A percentile compares a stretch with the other conserved stretches of the same genome.
Conservation (phyloP, 129 eudicot species). For the Deinandra increscens region DNA sequence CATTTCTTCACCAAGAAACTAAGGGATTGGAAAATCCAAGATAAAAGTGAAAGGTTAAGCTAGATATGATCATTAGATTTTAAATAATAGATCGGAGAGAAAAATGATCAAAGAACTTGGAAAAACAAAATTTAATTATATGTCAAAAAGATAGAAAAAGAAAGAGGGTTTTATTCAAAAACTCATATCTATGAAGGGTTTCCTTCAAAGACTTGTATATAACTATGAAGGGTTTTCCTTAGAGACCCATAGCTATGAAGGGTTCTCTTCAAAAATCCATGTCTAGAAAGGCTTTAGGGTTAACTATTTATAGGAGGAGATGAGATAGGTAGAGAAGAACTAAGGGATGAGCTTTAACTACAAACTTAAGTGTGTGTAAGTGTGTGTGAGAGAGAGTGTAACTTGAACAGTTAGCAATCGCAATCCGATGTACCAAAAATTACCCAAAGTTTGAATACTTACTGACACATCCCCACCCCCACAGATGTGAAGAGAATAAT, state of each 20-base stretch:
- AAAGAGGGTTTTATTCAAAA: slow-evolving; percentile 6
- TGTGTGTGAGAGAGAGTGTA: slow-evolving; percentile 8
- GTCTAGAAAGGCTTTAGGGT: slow-evolving; percentile 29
- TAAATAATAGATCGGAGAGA: not conserved
- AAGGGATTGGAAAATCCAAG: slow-evolving; percentile 4
- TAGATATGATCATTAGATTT: not conserved
- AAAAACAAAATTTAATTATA: not conserved
- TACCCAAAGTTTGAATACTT: slow-evolving; percentile 34
- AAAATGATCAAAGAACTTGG: not conserved
- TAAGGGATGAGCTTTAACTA: slow-evolving; percentile 39
- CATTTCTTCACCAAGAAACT: not conserved
- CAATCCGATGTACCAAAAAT: slow-evolving; percentile 40
- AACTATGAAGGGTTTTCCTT: slow-evolving; percentile 8
- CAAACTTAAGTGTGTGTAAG: slow-evolving; percentile 18
- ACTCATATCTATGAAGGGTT: slow-evolving; percentile 8
- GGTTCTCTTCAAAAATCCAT: slow-evolving; percentile 27
- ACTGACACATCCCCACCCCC: slow-evolving; percentile 40
- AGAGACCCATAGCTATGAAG: slow-evolving; percentile 25
- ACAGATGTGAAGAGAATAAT: slow-evolving; percentile 43
- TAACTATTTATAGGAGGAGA: slow-evolving; percentile 30
- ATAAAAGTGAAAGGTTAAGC: not conserved
- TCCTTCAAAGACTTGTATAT: slow-evolving; percentile 4
- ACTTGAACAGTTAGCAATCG: slow-evolving; percentile 49
- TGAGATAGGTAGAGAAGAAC: not conserved
- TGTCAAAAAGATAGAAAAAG: slow-evolving; percentile 2